A percentile compares a stretch with the other conserved stretches of the same genome.
These are phyloP conservation scores for Pichia gijzeniarum DNA, from an alignment of 805 yeast species.

Conservation along the genomic window DNA sequence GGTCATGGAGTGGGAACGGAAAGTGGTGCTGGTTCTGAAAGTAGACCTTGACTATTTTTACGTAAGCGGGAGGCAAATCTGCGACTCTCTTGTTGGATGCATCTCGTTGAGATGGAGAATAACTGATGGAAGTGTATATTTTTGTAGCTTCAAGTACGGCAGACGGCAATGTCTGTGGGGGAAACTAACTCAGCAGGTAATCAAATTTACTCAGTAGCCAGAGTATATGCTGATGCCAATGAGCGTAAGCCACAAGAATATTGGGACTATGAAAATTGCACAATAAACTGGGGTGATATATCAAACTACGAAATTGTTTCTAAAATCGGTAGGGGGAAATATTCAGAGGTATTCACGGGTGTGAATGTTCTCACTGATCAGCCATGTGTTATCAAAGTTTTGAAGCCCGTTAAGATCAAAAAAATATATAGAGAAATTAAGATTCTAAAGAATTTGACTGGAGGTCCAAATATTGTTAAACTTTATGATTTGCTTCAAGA, in stretches of 20 bases:
- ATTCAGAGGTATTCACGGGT: constrained; percentile 90
- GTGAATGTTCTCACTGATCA: constrained; percentile 54
- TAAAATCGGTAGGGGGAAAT: constrained; percentile 88
- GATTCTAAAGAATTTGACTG: constrained; percentile 75
- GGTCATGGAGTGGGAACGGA: constrained; percentile 14
- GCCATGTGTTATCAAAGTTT: constrained; percentile 79
- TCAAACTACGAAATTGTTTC: constrained; percentile 78
- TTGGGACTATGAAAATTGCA: constrained; percentile 73
- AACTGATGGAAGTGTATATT: too few relatives aligned
- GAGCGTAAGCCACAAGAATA: constrained; percentile 67
- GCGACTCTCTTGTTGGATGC: background rate
- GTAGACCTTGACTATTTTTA: background rate
- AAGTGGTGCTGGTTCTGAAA: constrained; percentile 20
- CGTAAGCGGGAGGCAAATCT: background rate
- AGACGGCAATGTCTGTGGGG: background rate
- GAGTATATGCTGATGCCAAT: constrained; percentile 79
- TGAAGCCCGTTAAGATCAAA: constrained; percentile 89
- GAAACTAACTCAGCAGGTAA: constrained; percentile 15
- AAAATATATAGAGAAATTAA: constrained; percentile 88
- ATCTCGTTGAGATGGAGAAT: background rate
- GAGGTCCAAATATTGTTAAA: constrained; percentile 75
- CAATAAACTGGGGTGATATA: constrained; percentile 79
- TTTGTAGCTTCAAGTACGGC: too few relatives aligned
- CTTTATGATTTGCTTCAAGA: constrained; percentile 84
- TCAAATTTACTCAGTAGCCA: constrained; percentile 35